Evolutionary conservation across 106 monocot species (phyloP).

Genomic region (Platanthera zijinensis): DNA sequence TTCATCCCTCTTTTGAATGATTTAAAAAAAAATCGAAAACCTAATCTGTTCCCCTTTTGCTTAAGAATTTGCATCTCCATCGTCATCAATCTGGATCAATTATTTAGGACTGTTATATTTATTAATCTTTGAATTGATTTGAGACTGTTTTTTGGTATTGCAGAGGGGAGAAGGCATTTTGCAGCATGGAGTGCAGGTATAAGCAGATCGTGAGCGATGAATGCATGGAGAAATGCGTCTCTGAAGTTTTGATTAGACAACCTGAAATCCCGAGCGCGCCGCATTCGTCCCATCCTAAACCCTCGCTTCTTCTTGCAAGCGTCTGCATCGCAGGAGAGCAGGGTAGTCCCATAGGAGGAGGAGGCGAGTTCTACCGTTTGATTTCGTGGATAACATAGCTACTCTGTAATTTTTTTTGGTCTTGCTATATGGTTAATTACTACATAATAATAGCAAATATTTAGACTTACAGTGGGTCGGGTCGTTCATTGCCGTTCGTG

Average conservation of each 20-base stretch:
- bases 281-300: too few species aligned
- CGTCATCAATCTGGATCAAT: background rate
- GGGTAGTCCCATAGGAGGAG: too few species aligned
- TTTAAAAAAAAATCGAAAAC: background rate
- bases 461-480: too few species aligned
- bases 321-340: too few species aligned
- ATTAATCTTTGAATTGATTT: background rate
- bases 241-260: conserved; percentile 3
- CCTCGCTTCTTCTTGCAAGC: too few species aligned
- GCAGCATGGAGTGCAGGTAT: conserved; percentile 58
- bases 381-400: too few species aligned
- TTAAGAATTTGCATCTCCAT: background rate
- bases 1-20: background rate
- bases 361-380: too few species aligned
- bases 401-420: too few species aligned
- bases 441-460: too few species aligned
- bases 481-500: too few species aligned
- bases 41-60: background rate
- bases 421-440: too few species aligned
- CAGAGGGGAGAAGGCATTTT: conserved; percentile 71
- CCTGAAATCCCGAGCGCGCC: conserved; percentile 9
- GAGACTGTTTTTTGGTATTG: background rate
- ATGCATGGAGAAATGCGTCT: conserved; percentile 38
- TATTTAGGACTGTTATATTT: background rate
- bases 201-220: conserved; percentile 50